Evolutionary conservation across 2,329 filamentous ascomycete genomes (phyloP), one percentile per base, ranked within the genome.

Genomic region (Cercospora citrullina): DNA sequence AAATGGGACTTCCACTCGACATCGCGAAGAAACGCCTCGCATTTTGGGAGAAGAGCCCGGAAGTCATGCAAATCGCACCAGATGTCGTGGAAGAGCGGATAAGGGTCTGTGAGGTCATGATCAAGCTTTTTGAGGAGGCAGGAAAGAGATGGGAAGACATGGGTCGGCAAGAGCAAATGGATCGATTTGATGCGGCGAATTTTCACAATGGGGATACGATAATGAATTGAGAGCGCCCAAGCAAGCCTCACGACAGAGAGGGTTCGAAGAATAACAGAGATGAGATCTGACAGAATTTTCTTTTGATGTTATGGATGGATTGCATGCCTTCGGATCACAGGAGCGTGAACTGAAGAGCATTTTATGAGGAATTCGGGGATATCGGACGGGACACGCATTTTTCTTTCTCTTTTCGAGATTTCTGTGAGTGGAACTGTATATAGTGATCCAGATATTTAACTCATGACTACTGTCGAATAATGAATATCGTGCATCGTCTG

Each of bases 91-190:
- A 67, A 9, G 68, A 65, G 21, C 55, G 67, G 3, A 64, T 73
- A n/a, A 64, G 63, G 5, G 60, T 67, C 8, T 74, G 72, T 51
- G 68, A 72, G 28, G 61, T 67, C 31, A 70, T 74, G 3, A 68
- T 72, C 18, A 33, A 60, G 9, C 55, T 68, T 9, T 51, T 75
- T 59, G 64, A 70, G 26, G 58, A 64, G 36, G 70, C 68, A 2
- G 65, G 62, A n/a, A 67, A 65, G 26, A 67, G 60, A 39, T 58
- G 39, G 60, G 59, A 33, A 39, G 26, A 23, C 3, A 45, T 26
- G 51, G 48, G 48, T 21, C 55, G 65, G 31, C n/a, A 23, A 10
- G 60, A 67, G 14, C 53, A 59, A n/a, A 23, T 57, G 31, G 36
- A 31, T 31, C 61, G 60, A 60, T 67, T 58, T 42, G 58, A 42